Evolutionary conservation across 1,284 basidiomycete genomes (phyloP).

Genomic region (Puccinia triticina): DNA sequence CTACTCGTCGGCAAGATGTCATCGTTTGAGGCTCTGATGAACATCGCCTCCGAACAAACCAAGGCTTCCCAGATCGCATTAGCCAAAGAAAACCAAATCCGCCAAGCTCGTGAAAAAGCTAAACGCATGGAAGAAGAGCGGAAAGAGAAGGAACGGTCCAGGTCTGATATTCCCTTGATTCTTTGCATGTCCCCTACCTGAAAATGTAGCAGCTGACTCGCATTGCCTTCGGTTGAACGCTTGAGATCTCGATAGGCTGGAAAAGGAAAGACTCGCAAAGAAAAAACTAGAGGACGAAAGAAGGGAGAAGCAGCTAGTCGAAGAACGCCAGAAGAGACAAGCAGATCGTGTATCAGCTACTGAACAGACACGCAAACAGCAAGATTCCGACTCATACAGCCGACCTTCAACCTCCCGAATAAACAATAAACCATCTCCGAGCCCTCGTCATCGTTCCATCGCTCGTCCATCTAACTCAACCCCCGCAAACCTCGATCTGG

Average conservation of each 20-base stretch:
- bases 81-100: conserved; percentile 40
- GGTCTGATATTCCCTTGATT: conserved; percentile 14
- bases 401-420: not conserved
- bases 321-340: conserved; percentile 39
- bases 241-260: conserved; percentile 13
- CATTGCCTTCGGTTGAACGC: not conserved
- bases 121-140: conserved; percentile 49
- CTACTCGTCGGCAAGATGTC: not conserved
- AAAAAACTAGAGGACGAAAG: conserved; percentile 40
- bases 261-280: conserved; percentile 40
- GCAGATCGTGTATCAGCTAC: conserved; percentile 6
- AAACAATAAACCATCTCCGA: not conserved
- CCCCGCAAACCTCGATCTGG: not conserved
- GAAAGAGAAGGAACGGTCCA: conserved; percentile 40
- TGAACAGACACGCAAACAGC: not conserved
- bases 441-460: not conserved
- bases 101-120: conserved; percentile 31
- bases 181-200: not conserved
- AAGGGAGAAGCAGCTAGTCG: conserved; percentile 23
- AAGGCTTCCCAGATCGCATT: conserved; percentile 42
- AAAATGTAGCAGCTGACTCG: not conserved
- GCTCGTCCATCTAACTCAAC: conserved; percentile 11
- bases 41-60: conserved; percentile 45
- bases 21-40: conserved; percentile 41
- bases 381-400: conserved; percentile 15